Conservation (phyloP, 1,284 basidiomycete species). For the Sporisorium exsertum region DNA sequence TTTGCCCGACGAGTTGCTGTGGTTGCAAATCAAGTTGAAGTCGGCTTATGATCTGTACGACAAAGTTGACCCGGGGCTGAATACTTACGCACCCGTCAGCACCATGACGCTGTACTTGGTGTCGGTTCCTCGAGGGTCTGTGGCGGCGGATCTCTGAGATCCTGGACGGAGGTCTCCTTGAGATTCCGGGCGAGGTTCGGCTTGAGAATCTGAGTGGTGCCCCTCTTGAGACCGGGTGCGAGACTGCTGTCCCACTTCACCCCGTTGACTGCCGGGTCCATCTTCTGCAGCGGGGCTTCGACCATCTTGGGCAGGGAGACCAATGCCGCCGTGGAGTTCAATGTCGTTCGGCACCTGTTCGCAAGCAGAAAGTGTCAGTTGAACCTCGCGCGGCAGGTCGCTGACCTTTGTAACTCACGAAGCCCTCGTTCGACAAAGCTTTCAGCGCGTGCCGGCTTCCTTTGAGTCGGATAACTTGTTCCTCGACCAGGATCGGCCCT, state of each 20-base stretch:
- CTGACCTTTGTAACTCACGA: conserved; percentile 17
- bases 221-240: too few relatives aligned
- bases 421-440: conserved; percentile 40
- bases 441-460: conserved; percentile 46
- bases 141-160: background rate
- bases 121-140: background rate
- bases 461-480: conserved; percentile 31
- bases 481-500: conserved; percentile 33
- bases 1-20: conserved; percentile 52
- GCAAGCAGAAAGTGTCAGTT: background rate
- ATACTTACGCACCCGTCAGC: conserved; percentile 51
- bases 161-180: background rate
- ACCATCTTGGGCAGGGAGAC: background rate
- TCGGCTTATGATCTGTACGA: background rate
- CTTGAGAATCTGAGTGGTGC: background rate
- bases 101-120: conserved; percentile 39
- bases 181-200: background rate
- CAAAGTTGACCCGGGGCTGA: background rate
- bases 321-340: conserved; percentile 32
- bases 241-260: too few relatives aligned
- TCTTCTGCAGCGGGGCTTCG: background rate
- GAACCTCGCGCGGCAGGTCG: background rate
- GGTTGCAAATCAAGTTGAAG: background rate
- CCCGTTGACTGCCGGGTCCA: background rate
- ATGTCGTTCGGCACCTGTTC: conserved; percentile 48